A percentile compares a stretch with the other conserved stretches of the same genome.
phyloP scores from a whole-genome alignment of 192 early-diverging fungal genomes.

The Coemansia sp. region DNA sequence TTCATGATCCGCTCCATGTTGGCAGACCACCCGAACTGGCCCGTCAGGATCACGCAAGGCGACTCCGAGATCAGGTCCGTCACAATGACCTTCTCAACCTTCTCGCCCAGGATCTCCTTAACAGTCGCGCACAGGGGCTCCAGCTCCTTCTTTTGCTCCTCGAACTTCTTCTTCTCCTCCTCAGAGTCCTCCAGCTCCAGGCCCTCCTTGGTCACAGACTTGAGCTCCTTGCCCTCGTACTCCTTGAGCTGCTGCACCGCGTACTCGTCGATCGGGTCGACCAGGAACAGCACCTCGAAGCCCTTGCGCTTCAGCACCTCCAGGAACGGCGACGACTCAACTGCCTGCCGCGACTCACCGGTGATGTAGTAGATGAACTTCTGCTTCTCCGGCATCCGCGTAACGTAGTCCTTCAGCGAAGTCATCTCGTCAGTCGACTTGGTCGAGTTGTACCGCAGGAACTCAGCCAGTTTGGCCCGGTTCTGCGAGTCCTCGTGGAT shows the following conservation, averaged over 20 bases:
- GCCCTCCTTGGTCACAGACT: slow-evolving; percentile 98
- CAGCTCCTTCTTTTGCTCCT: slow-evolving; percentile 89
- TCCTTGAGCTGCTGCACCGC: slow-evolving; percentile 97
- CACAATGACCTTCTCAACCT: slow-evolving; percentile 91
- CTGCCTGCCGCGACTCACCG: slow-evolving; percentile 87
- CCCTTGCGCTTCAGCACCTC: slow-evolving; percentile 99
- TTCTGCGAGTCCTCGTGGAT: slow-evolving; percentile 98
- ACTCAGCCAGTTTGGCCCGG: slow-evolving; percentile 94
- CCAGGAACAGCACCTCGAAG: slow-evolving; percentile 98
- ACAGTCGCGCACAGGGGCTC: slow-evolving; percentile 92
- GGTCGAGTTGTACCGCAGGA: slow-evolving; percentile 98
- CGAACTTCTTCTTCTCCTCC: slow-evolving; percentile 92
- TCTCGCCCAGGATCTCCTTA: slow-evolving; percentile 99
- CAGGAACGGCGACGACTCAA: slow-evolving; percentile 97
- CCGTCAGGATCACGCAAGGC: slow-evolving; percentile 98
- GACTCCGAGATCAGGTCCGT: slow-evolving; percentile 97
- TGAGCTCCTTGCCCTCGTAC: slow-evolving; percentile 98
- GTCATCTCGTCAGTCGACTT: slow-evolving; percentile 97
- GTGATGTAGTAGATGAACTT: slow-evolving; percentile 99
- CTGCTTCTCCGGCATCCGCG: slow-evolving; percentile 99
- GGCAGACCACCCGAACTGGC: slow-evolving; percentile 99
- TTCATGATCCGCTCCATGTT: slow-evolving; percentile 99
- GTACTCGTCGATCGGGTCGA: slow-evolving; percentile 99
- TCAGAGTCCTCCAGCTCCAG: slow-evolving; percentile 99
- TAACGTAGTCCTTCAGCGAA: slow-evolving; percentile 99